These are phyloP conservation scores for Oidiodendron maius DNA, from an alignment of 495 filamentous ascomycete genomes.

Conservation along the genomic window DNA sequence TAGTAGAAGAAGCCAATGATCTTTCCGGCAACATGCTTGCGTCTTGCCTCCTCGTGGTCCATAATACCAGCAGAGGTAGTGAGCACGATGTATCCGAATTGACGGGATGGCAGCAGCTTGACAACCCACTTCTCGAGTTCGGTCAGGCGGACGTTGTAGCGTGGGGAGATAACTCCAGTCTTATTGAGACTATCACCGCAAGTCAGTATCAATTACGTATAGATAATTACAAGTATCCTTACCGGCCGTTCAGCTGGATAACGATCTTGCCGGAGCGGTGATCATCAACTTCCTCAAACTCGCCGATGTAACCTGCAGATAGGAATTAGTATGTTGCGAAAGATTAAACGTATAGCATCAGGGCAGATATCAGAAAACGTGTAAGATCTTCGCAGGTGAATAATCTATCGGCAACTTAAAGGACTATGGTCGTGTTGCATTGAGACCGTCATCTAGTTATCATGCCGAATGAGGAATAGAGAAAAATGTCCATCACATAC, in stretches of 20 bases:
- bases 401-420: conserved; percentile 99
- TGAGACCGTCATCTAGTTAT: conserved; percentile 98
- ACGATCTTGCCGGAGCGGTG: conserved; percentile 98
- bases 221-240: conserved; percentile 6
- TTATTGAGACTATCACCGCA: conserved; percentile 72
- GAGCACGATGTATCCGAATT: conserved; percentile 98
- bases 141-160: conserved; percentile 95
- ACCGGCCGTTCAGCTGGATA: conserved; percentile 85
- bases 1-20: conserved; percentile 98
- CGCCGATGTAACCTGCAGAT: conserved; percentile 89
- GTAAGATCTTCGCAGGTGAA: conserved; percentile 78
- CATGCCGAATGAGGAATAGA: conserved; percentile 62
- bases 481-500: conserved; percentile 52
- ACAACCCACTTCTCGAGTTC: conserved; percentile 99
- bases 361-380: conserved; percentile 70
- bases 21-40: conserved; percentile 96
- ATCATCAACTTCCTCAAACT: conserved; percentile 99
- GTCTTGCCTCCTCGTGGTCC: conserved; percentile 98
- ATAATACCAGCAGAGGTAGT: conserved; percentile 99
- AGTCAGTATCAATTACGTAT: conserved; percentile 4
- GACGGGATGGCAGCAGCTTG: conserved; percentile 96
- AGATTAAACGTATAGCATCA: conserved; percentile 87
- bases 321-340: conserved; percentile 73
- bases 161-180: conserved; percentile 95
- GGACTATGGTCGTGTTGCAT: conserved; percentile 79